Evolutionary conservation across 805 yeast species (phyloP), one percentile per base, ranked within the genome.

Genomic region (Wickerhamomyces queroliae): DNA sequence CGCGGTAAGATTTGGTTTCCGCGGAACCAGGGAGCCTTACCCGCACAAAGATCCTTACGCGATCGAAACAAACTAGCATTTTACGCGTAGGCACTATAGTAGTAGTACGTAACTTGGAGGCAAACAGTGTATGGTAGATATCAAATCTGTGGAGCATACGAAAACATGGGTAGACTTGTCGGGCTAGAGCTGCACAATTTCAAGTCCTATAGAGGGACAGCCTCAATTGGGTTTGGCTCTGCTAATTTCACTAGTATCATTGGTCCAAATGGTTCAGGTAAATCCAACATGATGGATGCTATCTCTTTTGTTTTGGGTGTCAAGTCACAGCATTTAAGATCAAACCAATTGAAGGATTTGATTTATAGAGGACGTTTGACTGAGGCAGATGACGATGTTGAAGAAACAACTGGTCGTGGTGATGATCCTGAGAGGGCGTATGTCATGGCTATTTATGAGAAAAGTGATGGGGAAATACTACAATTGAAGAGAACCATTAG

Each of bases 251-350:
- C 96, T 1, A 82, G 95, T 33, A 86, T 93, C 45, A 85, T 93
- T 42, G 99, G 99, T 1, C 98, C 98, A n/a, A 93, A 93, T 69
- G 99, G 99, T 25, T 84, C 97, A 1, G 99, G 99, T 7, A 93
- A 93, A 64, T 85, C 96, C 31, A 93, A 93, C 56, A 84, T 93
- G 79, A 90, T 93, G 84, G 99, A 93, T 59, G 97, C 99, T 26
- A 83, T 93, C 34, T 83, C 96, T 17, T 93, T 93, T 60, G 98
- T 91, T 8, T 70, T 93, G 27, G 99, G 99, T 20, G 79, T 91
- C 35, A 69, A 83, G 49, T 74, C 88, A 17, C 63, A 70, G 15
- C 90, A 85, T 41, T 67, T 93, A 42, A 74, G 99, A 50, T 86
- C 96, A 2, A 66, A 71, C 11, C 75, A 77, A 40, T 59, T 88